phyloP scores from a whole-genome alignment of 345 rosid genomes.

The Leavenworthia alabamica region DNA sequence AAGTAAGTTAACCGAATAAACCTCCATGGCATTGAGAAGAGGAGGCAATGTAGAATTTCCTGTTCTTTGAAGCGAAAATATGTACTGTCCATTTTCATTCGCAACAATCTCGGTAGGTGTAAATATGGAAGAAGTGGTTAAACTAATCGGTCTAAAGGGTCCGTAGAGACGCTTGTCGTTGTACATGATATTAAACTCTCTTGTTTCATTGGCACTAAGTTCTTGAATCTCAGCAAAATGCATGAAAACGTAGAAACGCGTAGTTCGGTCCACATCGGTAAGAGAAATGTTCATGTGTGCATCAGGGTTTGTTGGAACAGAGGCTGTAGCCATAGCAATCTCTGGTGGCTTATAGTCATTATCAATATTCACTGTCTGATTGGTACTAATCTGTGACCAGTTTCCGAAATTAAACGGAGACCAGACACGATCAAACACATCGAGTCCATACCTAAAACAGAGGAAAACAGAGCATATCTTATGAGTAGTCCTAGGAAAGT shows the following conservation, averaged over 20 bases:
- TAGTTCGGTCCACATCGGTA: neutral
- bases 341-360: slow-evolving; percentile 28
- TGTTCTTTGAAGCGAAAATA: slow-evolving; percentile 19
- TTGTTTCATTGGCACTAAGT: slow-evolving; percentile 31
- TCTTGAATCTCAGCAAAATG: slow-evolving; percentile 44
- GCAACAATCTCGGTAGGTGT: slow-evolving; percentile 18
- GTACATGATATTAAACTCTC: slow-evolving; percentile 33
- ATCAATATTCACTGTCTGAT: neutral
- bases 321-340: slow-evolving; percentile 35
- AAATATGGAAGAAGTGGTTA: slow-evolving; percentile 19
- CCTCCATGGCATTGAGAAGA: slow-evolving; percentile 48
- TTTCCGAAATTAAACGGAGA: neutral
- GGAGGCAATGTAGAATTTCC: slow-evolving; percentile 46
- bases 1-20: slow-evolving; percentile 29
- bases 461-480: slow-evolving; percentile 1
- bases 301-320: slow-evolving; percentile 29
- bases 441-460: slow-evolving; percentile 36
- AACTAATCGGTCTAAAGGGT: slow-evolving; percentile 28
- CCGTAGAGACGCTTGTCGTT: slow-evolving; percentile 24
- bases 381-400: slow-evolving; percentile 25
- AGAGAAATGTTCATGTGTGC: slow-evolving; percentile 7
- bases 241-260: slow-evolving; percentile 29
- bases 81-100: slow-evolving; percentile 26
- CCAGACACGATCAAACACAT: slow-evolving; percentile 45
- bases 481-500: too few relatives aligned